Percentiles rank a stretch among this genome's conserved stretches.
Evolutionary conservation across 257 asterid species (phyloP).

Genomic region (Plantago elongata): DNA sequence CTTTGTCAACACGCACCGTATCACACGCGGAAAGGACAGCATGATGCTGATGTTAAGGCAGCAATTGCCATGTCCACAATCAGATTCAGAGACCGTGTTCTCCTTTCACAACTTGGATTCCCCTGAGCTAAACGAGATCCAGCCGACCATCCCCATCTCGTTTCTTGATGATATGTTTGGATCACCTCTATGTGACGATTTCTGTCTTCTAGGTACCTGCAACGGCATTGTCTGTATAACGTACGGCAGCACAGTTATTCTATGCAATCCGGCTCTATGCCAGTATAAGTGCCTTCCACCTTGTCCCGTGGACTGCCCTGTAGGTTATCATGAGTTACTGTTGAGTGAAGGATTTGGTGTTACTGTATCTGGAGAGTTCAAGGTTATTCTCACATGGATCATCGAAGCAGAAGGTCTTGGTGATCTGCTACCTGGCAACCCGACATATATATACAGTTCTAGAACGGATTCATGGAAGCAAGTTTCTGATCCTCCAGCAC

Average conservation of each 20-base stretch:
- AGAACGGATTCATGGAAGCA: background rate
- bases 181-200: background rate
- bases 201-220: background rate
- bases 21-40: background rate
- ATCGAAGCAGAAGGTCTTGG: background rate
- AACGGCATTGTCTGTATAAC: background rate
- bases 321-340: background rate
- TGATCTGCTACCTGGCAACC: background rate
- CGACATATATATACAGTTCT: background rate
- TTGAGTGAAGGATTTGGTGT: background rate
- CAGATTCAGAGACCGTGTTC: background rate
- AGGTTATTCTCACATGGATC: background rate
- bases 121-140: background rate
- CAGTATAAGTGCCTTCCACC: background rate
- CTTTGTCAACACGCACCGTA: background rate
- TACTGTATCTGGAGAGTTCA: background rate
- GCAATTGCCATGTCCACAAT: background rate
- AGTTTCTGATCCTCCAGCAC: background rate
- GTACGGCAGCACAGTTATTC: background rate
- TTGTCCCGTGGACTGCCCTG: background rate
- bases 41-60: background rate
- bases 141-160: background rate
- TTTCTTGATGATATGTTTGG: background rate
- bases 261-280: slow-evolving; percentile 5
- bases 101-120: background rate